Evolutionary conservation across 129 eudicot species (phyloP), one percentile per base, ranked within the genome.

Genomic region (Flaveria brownii): DNA sequence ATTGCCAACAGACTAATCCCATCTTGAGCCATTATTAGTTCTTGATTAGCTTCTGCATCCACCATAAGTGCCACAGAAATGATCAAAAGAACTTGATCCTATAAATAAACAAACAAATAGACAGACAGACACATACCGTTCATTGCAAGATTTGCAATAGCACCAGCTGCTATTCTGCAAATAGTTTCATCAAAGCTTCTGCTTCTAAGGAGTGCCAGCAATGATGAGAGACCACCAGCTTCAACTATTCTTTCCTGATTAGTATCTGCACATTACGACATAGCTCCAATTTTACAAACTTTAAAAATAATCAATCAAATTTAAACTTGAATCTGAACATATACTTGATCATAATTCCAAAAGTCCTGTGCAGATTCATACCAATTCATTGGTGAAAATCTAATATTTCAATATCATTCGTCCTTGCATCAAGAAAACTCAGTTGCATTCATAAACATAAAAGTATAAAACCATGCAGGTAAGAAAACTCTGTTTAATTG

Each of bases 61-160:
- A 72, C 65, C 64, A 78, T 36, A 77, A 64, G 22, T 13, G 25
- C 49, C 20, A 26, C 9, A 14, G 22, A 52, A 26, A 23, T 54
- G 54, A 25, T 33, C 5, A 63, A 70, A 18, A n/a, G 60, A 62
- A 41, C 30, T 47, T 18, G 11, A 15, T 3, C 55, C 45, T n/a
- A 50, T 5, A n/a, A 26, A 51, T n/a, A 72, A 23, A 76, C 68
- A 62, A 41, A 63, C 9, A 14, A 3, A 14, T 46, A 71, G 33
- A 79, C 28, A 75, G 71, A 79, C 28, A 75, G 71, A 69, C 42
- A 49, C 71, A 20, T 51, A 95, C 99, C 99, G 71, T 91, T 95
- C 99, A 95, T 95, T 61, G 99, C 99, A 78, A 95, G 99, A 86
- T 95, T 95, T 52, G 99, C 99, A 73, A 95, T 88, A 71, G 99